Base-by-base conservation (phyloP, 2,329 filamentous ascomycete species). In the Elsinoe arachidis region DNA sequence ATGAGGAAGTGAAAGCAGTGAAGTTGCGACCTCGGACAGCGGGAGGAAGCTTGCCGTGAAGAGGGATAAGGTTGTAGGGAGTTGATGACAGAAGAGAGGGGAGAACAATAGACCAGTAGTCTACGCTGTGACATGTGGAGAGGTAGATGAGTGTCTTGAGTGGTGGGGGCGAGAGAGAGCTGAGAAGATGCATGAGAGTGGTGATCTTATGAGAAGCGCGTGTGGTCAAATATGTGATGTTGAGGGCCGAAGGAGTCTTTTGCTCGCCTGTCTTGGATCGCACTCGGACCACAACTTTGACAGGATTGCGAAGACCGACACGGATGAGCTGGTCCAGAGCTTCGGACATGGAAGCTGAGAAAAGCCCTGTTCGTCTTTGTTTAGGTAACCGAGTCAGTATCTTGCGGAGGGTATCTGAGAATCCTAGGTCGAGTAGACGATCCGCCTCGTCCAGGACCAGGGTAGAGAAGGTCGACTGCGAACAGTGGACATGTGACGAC, bases 371-470 rank as follows among this genome's bases (percentile, higher is more conserved):
- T 51, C 93, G 81, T 54, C 93, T 80, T 70, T 99, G 93, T 68
- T 99, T 99, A 0, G 93, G 93, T 5, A 99, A 74, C 14, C 87
- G 81, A 0, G 83, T 82, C 19, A 99, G 75, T 39, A 97, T 96
- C 57, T 84, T 88, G 64, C 93, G 89, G 26, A 99, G 73, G 63
- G 96, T 90, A 57, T 88, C 85, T 70, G 95, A 93, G 73, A 99
- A 97, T 5, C 95, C 93, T 19, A 97, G 79, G 72, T 99, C 93
- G 10, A 99, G 78, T 23, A 99, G 76, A 59, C 93, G 81, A 71
- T 99, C 93, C 52, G 92, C 93, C 74, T 99, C 93, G 68, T 99
- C 93, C 35, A 99, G 80, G 2, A 99, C 88, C 10, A 99, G 81
- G 52, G 90, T 83, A 69, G 99, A 92, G 63, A 99, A 97, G 0